These are phyloP conservation scores for Paecilomyces dactylethromorphus DNA, from an alignment of 2,329 filamentous ascomycete genomes.

Conservation along the genomic window DNA sequence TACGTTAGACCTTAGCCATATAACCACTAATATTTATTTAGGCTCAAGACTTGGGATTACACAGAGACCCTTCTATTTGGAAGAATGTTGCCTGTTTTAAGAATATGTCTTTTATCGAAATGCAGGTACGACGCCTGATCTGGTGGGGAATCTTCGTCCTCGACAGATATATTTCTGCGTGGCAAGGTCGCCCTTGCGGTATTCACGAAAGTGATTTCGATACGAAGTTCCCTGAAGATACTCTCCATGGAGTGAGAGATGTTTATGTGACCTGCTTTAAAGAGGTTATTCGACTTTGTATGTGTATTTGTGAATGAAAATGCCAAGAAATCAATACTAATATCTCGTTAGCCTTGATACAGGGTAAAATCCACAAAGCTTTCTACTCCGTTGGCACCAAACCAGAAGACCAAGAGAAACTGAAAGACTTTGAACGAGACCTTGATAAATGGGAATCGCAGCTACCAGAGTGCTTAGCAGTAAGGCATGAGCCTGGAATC, in stretches of 20 bases:
- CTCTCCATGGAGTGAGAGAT: conserved; percentile 2
- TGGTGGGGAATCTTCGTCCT: conserved; percentile 9
- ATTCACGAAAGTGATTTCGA: conserved; percentile 8
- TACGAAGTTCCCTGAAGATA: conserved; percentile 6
- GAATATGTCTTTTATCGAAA: conserved; percentile 7
- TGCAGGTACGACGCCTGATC: conserved; percentile 6
- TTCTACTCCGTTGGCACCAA: conserved; percentile 6
- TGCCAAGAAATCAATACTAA: not conserved
- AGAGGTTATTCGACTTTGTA: conserved; percentile 5
- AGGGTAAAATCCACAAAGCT: conserved; percentile 6
- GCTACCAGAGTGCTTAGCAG: conserved; percentile 1
- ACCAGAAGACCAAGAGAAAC: not conserved
- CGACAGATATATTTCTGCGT: conserved; percentile 7
- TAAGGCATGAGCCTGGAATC: not conserved
- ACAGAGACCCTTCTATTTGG: conserved; percentile 7
- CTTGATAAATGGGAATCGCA: conserved; percentile 3
- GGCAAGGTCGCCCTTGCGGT: conserved; percentile 7
- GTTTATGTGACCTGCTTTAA: conserved; percentile 4
- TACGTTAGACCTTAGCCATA: not conserved
- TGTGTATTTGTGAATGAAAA: not conserved
- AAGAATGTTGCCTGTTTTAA: conserved; percentile 6
- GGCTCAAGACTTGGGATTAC: conserved; percentile 6
- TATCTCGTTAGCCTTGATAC: conserved; percentile 2
- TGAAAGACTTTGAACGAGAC: conserved; percentile 2
- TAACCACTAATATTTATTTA: not conserved